Evolutionary conservation across 2,329 filamentous ascomycete genomes (phyloP).

Genomic region (Sclerotinia nivalis): DNA sequence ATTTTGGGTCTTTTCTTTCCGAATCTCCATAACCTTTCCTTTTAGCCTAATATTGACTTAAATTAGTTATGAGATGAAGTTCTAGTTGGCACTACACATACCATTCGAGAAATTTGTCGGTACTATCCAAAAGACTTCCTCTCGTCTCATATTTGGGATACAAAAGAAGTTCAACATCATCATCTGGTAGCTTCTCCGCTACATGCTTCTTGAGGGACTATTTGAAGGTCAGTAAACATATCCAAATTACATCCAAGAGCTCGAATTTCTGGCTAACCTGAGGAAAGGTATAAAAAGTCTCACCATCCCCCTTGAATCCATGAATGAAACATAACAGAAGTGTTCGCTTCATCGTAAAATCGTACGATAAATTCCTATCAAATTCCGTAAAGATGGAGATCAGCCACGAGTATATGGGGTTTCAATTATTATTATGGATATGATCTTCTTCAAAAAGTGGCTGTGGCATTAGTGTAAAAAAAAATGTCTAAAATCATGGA

Average conservation of each 20-base stretch:
- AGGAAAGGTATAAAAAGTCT: constrained; percentile 69
- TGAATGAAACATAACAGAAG: constrained; percentile 73
- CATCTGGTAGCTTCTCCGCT: constrained; percentile 57
- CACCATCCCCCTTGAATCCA: constrained; percentile 69
- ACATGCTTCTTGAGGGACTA: constrained; percentile 60
- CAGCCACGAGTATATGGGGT: neutral
- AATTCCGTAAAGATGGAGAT: neutral
- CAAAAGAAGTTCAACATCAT: constrained; percentile 60
- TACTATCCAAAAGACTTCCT: constrained; percentile 61
- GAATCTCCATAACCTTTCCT: constrained; percentile 22
- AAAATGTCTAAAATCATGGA: neutral
- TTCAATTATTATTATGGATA: constrained; percentile 8
- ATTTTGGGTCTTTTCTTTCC: constrained; percentile 9
- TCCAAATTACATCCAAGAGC: neutral
- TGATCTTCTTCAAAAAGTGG: neutral
- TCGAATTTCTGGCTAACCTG: constrained; percentile 41
- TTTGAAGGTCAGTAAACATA: constrained; percentile 10
- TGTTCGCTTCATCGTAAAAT: constrained; percentile 53
- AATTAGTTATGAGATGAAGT: neutral
- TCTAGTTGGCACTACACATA: constrained; percentile 27
- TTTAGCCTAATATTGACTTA: constrained; percentile 5
- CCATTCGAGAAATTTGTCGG: constrained; percentile 57
- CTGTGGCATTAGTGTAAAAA: neutral
- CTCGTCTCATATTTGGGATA: constrained; percentile 75
- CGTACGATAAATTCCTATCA: neutral